Base-by-base conservation (phyloP, 805 yeast species). In the Kluyveromyces siamensis region DNA sequence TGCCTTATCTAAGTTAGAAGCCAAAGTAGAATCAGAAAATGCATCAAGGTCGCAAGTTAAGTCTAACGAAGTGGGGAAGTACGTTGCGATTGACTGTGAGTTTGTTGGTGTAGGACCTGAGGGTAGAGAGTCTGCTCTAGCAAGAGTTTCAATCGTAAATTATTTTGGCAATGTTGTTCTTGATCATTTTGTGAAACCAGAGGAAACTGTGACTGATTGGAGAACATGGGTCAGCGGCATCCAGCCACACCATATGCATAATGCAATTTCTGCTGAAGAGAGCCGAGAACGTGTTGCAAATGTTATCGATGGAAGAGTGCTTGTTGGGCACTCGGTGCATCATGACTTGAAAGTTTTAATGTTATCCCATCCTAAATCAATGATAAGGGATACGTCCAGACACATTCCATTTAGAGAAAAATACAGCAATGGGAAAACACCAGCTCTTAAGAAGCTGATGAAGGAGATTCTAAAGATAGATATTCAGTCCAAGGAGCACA, bases 221-320 rank as follows among this genome's bases (percentile, higher is more conserved):
- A 74, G 97, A 64, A 90, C 97, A 0, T 81, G 89, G 84, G 95
- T 88, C 18, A 82, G 91, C 65, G 98, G 98, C 25, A 77, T 90
- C 2, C 72, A 81, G 2, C 87, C 96, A 0, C 64, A 67, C 2
- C 78, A 83, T 59, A 80, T 90, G 85, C 68, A 69, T 27, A 64
- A 72, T 40, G 96, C 96, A 0, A 73, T 83, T 0, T 52, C 79
- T 1, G 84, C 85, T 57, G 72, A 76, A 53, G 77, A 78, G 21
- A 95, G 91, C 0, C 95, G 84, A 61, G 54, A 67, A 21, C 69
- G 66, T 45, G 82, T 80, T 0, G 63, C 79, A 0, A 72, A 76
- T 1, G 51, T 87, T 7, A 57, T 88, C 2, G 58, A 77, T 1
- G 79, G 72, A 16, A 72, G 77, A 55, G 70, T 83, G 0, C 61